phyloP scores from a whole-genome alignment of 2,329 filamentous ascomycete species.

The Claviceps quebecensis region DNA sequence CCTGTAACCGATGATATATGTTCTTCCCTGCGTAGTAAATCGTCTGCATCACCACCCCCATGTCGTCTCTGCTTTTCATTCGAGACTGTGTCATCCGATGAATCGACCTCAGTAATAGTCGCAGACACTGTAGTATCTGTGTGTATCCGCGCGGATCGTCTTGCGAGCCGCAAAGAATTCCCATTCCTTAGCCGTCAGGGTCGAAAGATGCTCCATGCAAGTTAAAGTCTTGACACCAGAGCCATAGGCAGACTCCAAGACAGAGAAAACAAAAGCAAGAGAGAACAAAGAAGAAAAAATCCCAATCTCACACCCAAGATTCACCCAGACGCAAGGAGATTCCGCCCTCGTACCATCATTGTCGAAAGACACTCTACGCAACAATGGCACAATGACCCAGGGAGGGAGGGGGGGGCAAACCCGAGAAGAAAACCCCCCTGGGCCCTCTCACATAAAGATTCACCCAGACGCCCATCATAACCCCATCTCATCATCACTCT shows the following conservation, averaged over 20 bases:
- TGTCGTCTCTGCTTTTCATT: no score
- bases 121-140: no score
- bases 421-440: background rate
- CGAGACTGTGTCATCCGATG: no score
- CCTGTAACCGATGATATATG: no score
- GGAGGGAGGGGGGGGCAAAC: accelerated
- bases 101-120: no score
- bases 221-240: no score
- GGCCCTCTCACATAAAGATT: background rate
- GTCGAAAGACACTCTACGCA: background rate
- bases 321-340: background rate
- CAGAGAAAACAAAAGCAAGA: background rate
- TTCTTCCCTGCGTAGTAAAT: no score
- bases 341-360: background rate
- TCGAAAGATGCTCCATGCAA: background rate
- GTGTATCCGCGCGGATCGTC: no score
- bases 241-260: no score
- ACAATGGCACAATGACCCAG: background rate
- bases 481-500: slow-evolving; percentile 40
- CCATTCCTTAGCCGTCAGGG: background rate
- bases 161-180: no score
- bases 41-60: no score
- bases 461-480: slow-evolving; percentile 9
- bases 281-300: background rate
- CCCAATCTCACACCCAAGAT: no score